These are phyloP conservation scores for Saccharomycopsis amapae DNA, from an alignment of 805 yeast genomes.

Conservation along the genomic window DNA sequence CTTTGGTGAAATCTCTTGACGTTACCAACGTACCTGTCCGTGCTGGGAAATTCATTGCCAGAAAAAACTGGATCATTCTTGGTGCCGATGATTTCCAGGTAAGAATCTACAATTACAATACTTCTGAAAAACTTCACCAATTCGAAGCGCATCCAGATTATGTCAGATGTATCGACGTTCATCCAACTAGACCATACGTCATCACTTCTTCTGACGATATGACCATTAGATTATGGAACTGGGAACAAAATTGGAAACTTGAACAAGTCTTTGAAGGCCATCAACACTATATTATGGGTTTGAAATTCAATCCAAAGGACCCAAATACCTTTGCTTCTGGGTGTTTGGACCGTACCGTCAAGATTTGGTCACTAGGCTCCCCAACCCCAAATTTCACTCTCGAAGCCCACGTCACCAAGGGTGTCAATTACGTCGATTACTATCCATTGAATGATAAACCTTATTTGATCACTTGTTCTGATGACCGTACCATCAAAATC, in stretches of 20 bases:
- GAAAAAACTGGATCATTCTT: conserved; percentile 94
- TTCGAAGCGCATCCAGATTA: conserved; percentile 99
- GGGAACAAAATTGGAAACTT: conserved; percentile 90
- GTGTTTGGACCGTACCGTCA: conserved; percentile 91
- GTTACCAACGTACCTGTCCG: conserved; percentile 96
- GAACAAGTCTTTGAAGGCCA: conserved; percentile 94
- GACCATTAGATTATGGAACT: conserved; percentile 90
- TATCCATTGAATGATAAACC: conserved; percentile 98
- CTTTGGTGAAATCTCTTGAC: conserved; percentile 81
- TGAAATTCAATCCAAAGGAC: conserved; percentile 95
- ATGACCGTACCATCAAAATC: conserved; percentile 78
- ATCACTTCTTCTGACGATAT: conserved; percentile 89
- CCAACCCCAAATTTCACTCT: conserved; percentile 85
- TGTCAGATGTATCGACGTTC: conserved; percentile 87
- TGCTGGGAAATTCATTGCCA: conserved; percentile 89
- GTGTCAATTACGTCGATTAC: conserved; percentile 94
- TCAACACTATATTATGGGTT: conserved; percentile 88
- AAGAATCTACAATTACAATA: conserved; percentile 89
- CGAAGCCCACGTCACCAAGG: conserved; percentile 84
- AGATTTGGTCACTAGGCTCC: conserved; percentile 92
- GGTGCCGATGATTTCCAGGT: conserved; percentile 95
- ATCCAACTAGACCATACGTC: conserved; percentile 85
- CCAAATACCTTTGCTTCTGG: conserved; percentile 97
- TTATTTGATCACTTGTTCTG: conserved; percentile 83
- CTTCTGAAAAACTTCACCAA: conserved; percentile 89